phyloP scores from a whole-genome alignment of 805 yeast species.

The Blastobotrys peoriensis region DNA sequence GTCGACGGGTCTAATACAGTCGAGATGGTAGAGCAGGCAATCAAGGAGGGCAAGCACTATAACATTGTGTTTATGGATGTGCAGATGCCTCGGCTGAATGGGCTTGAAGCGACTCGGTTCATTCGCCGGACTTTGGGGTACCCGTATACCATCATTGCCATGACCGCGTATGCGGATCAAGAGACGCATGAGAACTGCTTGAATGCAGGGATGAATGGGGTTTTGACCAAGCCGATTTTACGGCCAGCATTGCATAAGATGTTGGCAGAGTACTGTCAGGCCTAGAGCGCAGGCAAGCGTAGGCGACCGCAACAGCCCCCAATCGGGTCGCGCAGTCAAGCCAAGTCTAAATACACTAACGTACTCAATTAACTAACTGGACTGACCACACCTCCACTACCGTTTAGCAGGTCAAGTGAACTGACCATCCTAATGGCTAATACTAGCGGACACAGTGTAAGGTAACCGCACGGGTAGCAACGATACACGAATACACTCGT shows the following conservation, averaged over 20 bases:
- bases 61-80: conserved; percentile 93
- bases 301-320: too few relatives aligned
- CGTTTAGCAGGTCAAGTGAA: too few relatives aligned
- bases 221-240: conserved; percentile 81
- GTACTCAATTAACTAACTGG: too few relatives aligned
- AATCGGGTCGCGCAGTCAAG: too few relatives aligned
- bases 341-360: too few relatives aligned
- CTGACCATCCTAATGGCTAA: too few relatives aligned
- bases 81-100: conserved; percentile 94
- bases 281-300: too few relatives aligned
- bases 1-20: conserved; percentile 90
- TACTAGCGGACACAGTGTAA: too few relatives aligned
- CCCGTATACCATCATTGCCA: conserved; percentile 76
- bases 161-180: conserved; percentile 94
- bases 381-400: too few relatives aligned
- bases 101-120: conserved; percentile 71
- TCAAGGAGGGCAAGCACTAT: conserved; percentile 31
- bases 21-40: conserved; percentile 49
- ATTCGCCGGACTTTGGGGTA: conserved; percentile 60
- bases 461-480: too few relatives aligned
- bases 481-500: too few relatives aligned
- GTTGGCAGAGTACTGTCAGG: conserved; percentile 25
- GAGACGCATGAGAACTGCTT: conserved; percentile 72
- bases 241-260: conserved; percentile 60
- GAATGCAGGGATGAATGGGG: conserved; percentile 89